phyloP scores from a whole-genome alignment of 1,284 basidiomycete genomes.

The Retiboletus fuscus region DNA sequence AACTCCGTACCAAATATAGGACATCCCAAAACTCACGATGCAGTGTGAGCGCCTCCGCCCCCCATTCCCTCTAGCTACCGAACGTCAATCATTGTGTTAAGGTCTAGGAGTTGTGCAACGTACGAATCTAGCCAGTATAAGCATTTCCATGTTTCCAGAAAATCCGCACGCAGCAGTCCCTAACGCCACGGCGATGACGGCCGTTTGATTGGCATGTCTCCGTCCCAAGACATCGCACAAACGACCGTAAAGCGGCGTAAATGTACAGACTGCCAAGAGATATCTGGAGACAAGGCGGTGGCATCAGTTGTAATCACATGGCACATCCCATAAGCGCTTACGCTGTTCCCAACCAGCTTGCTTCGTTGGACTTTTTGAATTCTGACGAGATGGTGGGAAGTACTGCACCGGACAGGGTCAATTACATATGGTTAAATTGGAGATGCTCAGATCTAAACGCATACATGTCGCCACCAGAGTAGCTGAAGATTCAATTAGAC shows the following conservation, averaged over 20 bases:
- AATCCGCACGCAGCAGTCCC: conserved; percentile 83
- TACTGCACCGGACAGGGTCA: too few relatives aligned
- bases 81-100: conserved; percentile 24
- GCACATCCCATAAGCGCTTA: conserved; percentile 49
- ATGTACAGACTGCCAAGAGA: too few relatives aligned
- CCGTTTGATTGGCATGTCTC: too few relatives aligned
- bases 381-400: too few relatives aligned
- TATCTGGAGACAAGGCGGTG: conserved; percentile 60
- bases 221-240: too few relatives aligned
- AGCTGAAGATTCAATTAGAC: too few relatives aligned
- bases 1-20: conserved; percentile 1
- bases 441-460: too few relatives aligned
- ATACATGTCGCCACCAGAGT: too few relatives aligned
- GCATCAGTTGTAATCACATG: conserved; percentile 17
- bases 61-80: conserved; percentile 79
- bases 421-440: too few relatives aligned
- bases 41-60: conserved; percentile 77
- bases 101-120: conserved; percentile 43
- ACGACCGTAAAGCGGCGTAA: too few relatives aligned
- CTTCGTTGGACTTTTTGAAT: too few relatives aligned
- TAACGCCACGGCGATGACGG: conserved; percentile 74
- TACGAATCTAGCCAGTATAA: conserved; percentile 83
- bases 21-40: conserved; percentile 60
- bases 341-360: conserved; percentile 85
- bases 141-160: conserved; percentile 78